Conservation (phyloP, 164 flowering plant species). For the Macadamia tetraphylla region DNA sequence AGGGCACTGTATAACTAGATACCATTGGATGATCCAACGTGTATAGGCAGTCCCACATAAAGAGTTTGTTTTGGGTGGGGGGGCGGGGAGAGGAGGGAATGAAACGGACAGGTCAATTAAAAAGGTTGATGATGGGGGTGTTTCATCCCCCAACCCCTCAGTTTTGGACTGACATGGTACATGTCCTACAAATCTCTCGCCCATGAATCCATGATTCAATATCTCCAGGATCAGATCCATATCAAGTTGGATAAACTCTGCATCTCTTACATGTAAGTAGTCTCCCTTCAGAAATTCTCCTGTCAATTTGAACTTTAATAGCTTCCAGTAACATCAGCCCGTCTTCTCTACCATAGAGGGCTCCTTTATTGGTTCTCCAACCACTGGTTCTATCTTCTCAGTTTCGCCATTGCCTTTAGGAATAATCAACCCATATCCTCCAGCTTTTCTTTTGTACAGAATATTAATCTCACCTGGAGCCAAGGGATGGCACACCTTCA, state of each 20-base stretch:
- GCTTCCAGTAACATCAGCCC: background rate
- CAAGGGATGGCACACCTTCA: constrained; percentile 4
- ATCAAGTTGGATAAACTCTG: background rate
- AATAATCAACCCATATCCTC: constrained; percentile 90
- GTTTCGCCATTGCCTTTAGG: constrained; percentile 65
- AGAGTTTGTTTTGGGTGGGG: too few species aligned
- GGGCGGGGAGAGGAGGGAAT: too few species aligned
- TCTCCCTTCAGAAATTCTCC: background rate
- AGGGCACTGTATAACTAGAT: too few species aligned
- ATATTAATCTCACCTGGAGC: constrained; percentile 80
- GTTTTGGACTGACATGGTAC: too few species aligned
- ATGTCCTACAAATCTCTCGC: too few species aligned
- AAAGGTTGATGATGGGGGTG: too few species aligned
- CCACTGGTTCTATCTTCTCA: constrained; percentile 42
- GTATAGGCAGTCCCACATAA: too few species aligned
- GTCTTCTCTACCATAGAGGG: constrained; percentile 35
- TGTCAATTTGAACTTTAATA: background rate
- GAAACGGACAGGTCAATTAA: too few species aligned
- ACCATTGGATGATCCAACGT: too few species aligned
- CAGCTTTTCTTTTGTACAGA: constrained; percentile 73
- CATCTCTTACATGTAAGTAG: background rate
- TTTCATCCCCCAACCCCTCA: too few species aligned
- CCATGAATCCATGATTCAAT: too few species aligned
- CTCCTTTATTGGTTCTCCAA: constrained; percentile 32
- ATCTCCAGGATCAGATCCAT: background rate